Base-by-base conservation (phyloP, 2,329 filamentous ascomycete species). In the Raffaelea arxii region DNA sequence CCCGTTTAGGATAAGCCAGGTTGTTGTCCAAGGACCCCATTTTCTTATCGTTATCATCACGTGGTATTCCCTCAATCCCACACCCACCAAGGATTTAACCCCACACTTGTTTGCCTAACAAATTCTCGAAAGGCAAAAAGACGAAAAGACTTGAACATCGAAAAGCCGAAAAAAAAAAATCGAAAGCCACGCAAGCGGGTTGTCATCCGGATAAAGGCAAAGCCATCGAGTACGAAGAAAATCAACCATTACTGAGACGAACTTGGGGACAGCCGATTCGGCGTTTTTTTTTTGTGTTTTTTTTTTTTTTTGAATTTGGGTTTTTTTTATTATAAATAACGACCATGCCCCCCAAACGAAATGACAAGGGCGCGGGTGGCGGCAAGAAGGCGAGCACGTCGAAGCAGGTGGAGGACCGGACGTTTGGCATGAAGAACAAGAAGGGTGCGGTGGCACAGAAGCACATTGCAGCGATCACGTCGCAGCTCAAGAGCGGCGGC, bases 381-480 rank as follows among this genome's bases (percentile, higher is more conserved):
- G 80, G 80, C 68, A 78, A 77, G 69, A 64, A 69, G 47, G 41
- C 12, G 16, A 62, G 69, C 21, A 65, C 70, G 49, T 58, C 69
- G 56, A 88, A 88, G 69, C 59, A 73, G 39, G 86, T 89, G 53
- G 88, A 92, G 53, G 92, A 98, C 74, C 92, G 91, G 71, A 95
- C 92, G 42, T 98, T 98, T 75, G 92, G 92, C 58, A 97, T 98
- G 92, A 98, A 98, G 72, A 98, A 98, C 64, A 98, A 98, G 74
- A 98, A 96, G 75, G 92, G 92, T 56, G 84, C 80, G 48, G 82
- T 80, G 44, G 91, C 89, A 46, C 87, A 97, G 69, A 94, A 82
- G 67, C 80, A 90, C 56, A 97, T 98, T 62, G 83, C 86, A 49
- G 86, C 89, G 59, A 78, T 98, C 64, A 71, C 82, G 55, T 77